A percentile compares a stretch with the other conserved stretches of the same genome.
Evolutionary conservation across 78 protist genomes (phyloP).

Genomic region (Goniomonas avonlea): DNA sequence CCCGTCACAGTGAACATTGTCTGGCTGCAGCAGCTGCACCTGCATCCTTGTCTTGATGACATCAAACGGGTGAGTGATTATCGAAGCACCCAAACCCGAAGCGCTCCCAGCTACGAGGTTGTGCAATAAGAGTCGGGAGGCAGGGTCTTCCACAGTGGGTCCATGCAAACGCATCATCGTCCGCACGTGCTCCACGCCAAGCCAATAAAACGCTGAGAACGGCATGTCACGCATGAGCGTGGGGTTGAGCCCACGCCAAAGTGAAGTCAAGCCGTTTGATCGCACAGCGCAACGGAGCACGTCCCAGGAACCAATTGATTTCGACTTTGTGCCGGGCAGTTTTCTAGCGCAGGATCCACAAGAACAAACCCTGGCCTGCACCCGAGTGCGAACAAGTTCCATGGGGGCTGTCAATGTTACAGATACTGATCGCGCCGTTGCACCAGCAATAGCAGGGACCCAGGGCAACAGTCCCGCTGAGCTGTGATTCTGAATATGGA

Average conservation of each 20-base stretch:
- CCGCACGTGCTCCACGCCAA: constrained; percentile 35
- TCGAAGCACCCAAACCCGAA: constrained; percentile 47
- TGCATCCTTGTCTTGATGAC: constrained; percentile 64
- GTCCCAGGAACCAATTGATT: not conserved
- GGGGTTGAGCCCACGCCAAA: constrained; percentile 67
- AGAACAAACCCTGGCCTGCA: no score
- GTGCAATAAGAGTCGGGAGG: not conserved
- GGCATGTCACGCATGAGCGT: constrained; percentile 64
- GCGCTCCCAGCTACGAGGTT: constrained; percentile 8
- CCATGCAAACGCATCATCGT: no score
- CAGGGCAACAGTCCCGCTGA: not conserved
- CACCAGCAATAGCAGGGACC: not conserved
- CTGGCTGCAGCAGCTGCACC: not conserved
- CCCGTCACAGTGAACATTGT: not conserved
- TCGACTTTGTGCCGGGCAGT: not conserved
- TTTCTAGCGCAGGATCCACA: no score
- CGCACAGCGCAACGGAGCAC: not conserved
- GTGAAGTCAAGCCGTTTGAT: constrained; percentile 30
- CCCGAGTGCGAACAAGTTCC: not conserved
- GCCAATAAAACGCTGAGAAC: constrained; percentile 73
- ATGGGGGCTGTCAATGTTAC: not conserved
- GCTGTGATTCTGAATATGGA: not conserved
- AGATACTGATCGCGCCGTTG: not conserved
- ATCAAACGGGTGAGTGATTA: constrained; percentile 65
- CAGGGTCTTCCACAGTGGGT: no score